These are phyloP conservation scores for Dioszegia crocea DNA, from an alignment of 768 basidiomycete species.

Conservation along the genomic window DNA sequence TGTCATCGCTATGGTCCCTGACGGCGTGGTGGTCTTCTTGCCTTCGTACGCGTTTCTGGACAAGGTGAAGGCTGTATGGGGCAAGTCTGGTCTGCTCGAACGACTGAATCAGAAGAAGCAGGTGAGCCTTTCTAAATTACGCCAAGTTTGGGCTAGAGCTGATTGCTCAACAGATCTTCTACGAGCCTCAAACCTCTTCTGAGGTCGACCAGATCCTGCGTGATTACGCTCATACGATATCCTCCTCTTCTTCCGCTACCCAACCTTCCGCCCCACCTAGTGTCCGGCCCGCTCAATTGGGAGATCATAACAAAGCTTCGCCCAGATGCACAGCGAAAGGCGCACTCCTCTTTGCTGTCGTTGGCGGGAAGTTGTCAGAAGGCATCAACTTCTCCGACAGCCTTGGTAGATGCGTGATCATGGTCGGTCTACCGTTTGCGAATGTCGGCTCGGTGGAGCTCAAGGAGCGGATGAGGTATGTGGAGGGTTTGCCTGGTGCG, in stretches of 20 bases:
- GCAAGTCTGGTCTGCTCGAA: constrained; percentile 58
- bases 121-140: constrained; percentile 52
- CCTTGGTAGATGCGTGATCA: constrained; percentile 76
- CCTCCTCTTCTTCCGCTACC: not conserved
- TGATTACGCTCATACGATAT: constrained; percentile 62
- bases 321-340: constrained; percentile 53
- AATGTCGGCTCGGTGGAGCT: constrained; percentile 88
- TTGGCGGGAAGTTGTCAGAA: constrained; percentile 96
- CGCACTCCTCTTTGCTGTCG: constrained; percentile 84
- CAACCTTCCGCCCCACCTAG: not conserved
- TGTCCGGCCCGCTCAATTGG: no score
- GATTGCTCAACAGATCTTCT: constrained; percentile 64
- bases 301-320: not conserved
- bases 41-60: constrained; percentile 84
- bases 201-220: constrained; percentile 71
- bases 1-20: constrained; percentile 69
- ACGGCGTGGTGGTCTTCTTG: constrained; percentile 88
- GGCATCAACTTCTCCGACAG: constrained; percentile 68
- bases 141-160: not conserved
- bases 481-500: constrained; percentile 55
- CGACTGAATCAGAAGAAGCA: constrained; percentile 69
- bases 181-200: constrained; percentile 70
- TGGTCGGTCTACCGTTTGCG: constrained; percentile 88
- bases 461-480: constrained; percentile 85
- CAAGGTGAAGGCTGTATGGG: constrained; percentile 65